These are phyloP conservation scores for Cicer bijugum DNA, from an alignment of 306 rosid species.

Conservation along the genomic window DNA sequence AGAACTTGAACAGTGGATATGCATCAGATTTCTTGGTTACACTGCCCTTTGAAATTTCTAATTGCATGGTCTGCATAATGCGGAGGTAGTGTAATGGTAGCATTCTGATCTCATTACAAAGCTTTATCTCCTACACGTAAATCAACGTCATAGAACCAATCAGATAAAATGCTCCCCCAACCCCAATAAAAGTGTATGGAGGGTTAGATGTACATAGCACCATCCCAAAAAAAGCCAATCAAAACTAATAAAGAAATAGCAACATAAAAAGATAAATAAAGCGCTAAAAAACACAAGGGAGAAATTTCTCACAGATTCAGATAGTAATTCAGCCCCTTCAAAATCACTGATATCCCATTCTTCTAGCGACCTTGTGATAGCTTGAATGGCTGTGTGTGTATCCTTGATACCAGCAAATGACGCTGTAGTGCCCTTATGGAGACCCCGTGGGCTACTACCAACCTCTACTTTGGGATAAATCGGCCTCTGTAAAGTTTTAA, in stretches of 20 bases:
- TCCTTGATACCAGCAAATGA: conserved; percentile 51
- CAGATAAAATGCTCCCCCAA: not conserved
- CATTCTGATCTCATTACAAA: conserved; percentile 72
- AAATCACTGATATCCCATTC: conserved; percentile 79
- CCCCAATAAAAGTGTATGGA: not conserved
- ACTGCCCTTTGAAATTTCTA: conserved; percentile 63
- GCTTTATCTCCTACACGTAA: conserved; percentile 67
- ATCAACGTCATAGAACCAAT: conserved; percentile 36
- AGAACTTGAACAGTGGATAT: conserved; percentile 64
- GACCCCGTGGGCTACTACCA: conserved; percentile 55
- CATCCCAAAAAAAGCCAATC: not conserved
- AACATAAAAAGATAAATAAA: not conserved
- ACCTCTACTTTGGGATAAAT: conserved; percentile 55
- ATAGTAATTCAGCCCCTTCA: conserved; percentile 66
- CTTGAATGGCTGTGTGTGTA: conserved; percentile 43
- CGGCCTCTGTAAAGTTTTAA: conserved; percentile 50
- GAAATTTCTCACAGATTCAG: conserved; percentile 67
- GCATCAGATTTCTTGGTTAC: conserved; percentile 71
- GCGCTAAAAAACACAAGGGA: not conserved
- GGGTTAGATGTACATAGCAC: not conserved
- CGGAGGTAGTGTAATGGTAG: conserved; percentile 75
- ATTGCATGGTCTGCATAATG: conserved; percentile 64
- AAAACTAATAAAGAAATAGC: not conserved
- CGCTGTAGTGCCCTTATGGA: conserved; percentile 49
- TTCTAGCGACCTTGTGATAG: conserved; percentile 53